Percentiles rank a stretch among this genome's conserved stretches.
These are phyloP conservation scores for Odontarrhena argentea DNA, from an alignment of 345 rosid species.

Conservation along the genomic window DNA sequence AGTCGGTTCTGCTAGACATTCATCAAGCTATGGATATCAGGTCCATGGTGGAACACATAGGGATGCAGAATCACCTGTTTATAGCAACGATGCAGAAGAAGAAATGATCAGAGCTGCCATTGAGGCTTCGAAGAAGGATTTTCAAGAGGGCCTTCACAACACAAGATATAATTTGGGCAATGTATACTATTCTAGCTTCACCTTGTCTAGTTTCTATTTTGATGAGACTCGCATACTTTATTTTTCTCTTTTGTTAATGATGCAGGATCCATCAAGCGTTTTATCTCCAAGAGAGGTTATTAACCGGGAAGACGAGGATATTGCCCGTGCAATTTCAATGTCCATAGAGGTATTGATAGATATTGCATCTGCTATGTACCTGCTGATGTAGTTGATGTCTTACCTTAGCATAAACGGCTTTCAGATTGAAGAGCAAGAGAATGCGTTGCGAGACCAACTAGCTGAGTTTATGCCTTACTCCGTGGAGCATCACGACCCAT, in stretches of 20 bases:
- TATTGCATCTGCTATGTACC: slow-evolving; percentile 26
- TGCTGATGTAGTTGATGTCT: slow-evolving; percentile 30
- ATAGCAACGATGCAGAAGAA: slow-evolving; percentile 55
- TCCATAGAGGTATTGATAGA: slow-evolving; percentile 65
- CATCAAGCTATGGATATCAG: slow-evolving; percentile 39
- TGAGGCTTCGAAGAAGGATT: slow-evolving; percentile 75
- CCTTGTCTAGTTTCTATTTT: slow-evolving; percentile 10
- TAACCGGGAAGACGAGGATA: slow-evolving; percentile 65
- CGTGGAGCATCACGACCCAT: slow-evolving; percentile 31
- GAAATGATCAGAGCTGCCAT: slow-evolving; percentile 77
- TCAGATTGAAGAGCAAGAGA: slow-evolving; percentile 77
- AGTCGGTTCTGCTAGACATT: slow-evolving; percentile 37
- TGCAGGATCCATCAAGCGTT: slow-evolving; percentile 52
- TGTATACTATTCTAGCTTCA: slow-evolving; percentile 24
- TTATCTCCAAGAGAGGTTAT: slow-evolving; percentile 44
- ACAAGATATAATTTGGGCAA: slow-evolving; percentile 24
- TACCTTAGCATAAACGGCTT: slow-evolving; percentile 32
- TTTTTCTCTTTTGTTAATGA: slow-evolving; percentile 18
- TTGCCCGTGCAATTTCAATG: slow-evolving; percentile 71
- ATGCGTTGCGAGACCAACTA: slow-evolving; percentile 45
- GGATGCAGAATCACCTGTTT: slow-evolving; percentile 36
- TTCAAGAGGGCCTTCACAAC: slow-evolving; percentile 38
- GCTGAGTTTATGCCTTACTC: slow-evolving; percentile 38
- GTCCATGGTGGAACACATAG: slow-evolving; percentile 43
- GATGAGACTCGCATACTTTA: slow-evolving; percentile 2